Evolutionary conservation across 257 asterid genomes (phyloP), one percentile per base, ranked within the genome.

Genomic region (Handroanthus guayacan): DNA sequence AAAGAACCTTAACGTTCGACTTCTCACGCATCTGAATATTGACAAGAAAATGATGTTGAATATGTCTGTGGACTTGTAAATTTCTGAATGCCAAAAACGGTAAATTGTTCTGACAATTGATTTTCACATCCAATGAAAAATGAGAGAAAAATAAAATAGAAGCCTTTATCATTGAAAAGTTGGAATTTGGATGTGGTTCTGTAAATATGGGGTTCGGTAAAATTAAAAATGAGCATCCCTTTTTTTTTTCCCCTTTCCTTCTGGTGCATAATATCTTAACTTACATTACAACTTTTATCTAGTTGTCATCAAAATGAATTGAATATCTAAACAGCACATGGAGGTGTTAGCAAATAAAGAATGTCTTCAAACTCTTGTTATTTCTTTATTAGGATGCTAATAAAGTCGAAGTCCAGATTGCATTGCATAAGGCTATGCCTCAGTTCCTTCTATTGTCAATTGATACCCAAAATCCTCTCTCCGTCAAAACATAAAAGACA

Each of bases 331-430:
- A 41, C 36, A 39, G 13, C 76, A 54, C 39, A 54, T 16, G 31
- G 52, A 64, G 39, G 68, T 17, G 55, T 41, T 9, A 6, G 71
- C 38, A 9, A 44, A 43, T n/a, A 16, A 16, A 0, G 56, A 17
- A 9, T 8, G 2, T 18, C 0, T 9, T 66, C 56, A 43, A 16
- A 9, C 17, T 64, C 12, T 31, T 1, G 25, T 39, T 64, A 4
- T 64, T 11, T 45, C 51, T 39, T 14, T 16, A 43, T 39, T 64
- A 41, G 14, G 51, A 64, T 64, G 70, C 70, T 64, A 16, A 14
- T 38, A 38, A 39, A 64, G 54, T 43, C 36, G 3, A 5, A 25
- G 50, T 20, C 56, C n/a, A 68, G 31, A 68, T 36, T 5, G 38
- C 11, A 25, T 11, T 48, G 16, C 17, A 52, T 68, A 31, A 20